Conservation (phyloP, 305 asterid species). For the Rubia balearica region DNA sequence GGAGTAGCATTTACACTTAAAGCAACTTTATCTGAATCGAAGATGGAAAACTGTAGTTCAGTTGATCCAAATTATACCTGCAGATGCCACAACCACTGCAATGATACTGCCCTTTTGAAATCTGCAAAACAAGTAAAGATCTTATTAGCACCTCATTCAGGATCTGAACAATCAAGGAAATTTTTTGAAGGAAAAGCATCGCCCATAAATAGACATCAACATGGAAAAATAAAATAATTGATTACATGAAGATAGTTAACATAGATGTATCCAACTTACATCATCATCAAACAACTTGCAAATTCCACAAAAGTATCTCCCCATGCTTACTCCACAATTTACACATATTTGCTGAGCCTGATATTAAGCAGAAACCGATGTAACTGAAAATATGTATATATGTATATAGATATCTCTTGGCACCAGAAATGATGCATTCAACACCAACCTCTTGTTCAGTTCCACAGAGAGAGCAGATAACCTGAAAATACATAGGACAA, state of each 20-base stretch:
- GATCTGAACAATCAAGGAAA: not conserved
- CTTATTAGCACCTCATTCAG: conserved; percentile 10
- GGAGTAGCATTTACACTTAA: not conserved
- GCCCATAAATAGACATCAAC: not conserved
- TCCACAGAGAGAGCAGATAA: conserved; percentile 76
- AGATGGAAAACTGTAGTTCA: not conserved
- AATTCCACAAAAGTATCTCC: conserved; percentile 56
- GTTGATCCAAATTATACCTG: conserved; percentile 39
- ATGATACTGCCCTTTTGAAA: conserved; percentile 68
- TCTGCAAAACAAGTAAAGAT: conserved; percentile 34
- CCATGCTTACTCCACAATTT: conserved; percentile 84
- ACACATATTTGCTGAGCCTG: conserved; percentile 70
- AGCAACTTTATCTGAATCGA: not conserved
- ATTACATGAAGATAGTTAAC: conserved; percentile 1
- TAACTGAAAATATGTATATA: not conserved
- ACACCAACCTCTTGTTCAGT: conserved; percentile 81
- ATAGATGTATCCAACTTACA: conserved; percentile 34
- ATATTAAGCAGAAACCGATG: conserved; percentile 3
- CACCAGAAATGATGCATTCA: not conserved
- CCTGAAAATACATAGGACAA: conserved; percentile 31
- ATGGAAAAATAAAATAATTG: not conserved
- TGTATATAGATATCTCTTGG: not conserved
- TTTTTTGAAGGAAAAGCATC: not conserved
- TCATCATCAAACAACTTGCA: conserved; percentile 92
- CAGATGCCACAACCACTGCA: conserved; percentile 85